These are phyloP conservation scores for Exophiala sideris DNA, from an alignment of 2,329 filamentous ascomycete genomes.

Conservation along the genomic window DNA sequence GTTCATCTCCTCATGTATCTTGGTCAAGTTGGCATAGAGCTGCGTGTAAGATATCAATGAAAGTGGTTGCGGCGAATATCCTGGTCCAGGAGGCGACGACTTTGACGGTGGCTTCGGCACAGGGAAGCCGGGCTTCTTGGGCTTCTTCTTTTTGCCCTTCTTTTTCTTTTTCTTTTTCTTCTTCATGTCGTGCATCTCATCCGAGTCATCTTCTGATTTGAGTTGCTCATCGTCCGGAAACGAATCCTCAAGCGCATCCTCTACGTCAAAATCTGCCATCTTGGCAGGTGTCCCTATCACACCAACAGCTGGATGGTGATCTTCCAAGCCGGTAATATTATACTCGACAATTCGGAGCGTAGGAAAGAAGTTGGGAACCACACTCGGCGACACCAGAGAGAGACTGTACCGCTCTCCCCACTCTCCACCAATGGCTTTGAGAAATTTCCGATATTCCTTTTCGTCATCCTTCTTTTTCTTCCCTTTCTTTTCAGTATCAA, in stretches of 20 bases:
- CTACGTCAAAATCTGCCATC: neutral
- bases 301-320: conserved; percentile 31
- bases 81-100: conserved; percentile 74
- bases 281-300: conserved; percentile 18
- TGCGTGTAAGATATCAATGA: conserved; percentile 79
- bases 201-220: conserved; percentile 33
- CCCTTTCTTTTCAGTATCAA: conserved; percentile 20
- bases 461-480: conserved; percentile 51
- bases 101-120: conserved; percentile 71
- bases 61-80: conserved; percentile 80
- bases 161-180: conserved; percentile 45
- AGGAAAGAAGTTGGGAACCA: conserved; percentile 91
- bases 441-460: conserved; percentile 50
- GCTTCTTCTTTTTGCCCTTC: conserved; percentile 48
- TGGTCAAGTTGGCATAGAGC: conserved; percentile 90
- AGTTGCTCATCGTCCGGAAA: conserved; percentile 5
- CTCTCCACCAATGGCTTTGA: conserved; percentile 69
- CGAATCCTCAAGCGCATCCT: neutral
- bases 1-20: conserved; percentile 71
- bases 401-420: conserved; percentile 84
- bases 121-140: conserved; percentile 59
- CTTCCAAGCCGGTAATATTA: conserved; percentile 76
- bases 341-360: conserved; percentile 90
- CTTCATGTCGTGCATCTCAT: conserved; percentile 45
- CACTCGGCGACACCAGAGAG: conserved; percentile 75